Conservation (phyloP, 306 rosid species). For the Cucurbita argyrosperma region DNA sequence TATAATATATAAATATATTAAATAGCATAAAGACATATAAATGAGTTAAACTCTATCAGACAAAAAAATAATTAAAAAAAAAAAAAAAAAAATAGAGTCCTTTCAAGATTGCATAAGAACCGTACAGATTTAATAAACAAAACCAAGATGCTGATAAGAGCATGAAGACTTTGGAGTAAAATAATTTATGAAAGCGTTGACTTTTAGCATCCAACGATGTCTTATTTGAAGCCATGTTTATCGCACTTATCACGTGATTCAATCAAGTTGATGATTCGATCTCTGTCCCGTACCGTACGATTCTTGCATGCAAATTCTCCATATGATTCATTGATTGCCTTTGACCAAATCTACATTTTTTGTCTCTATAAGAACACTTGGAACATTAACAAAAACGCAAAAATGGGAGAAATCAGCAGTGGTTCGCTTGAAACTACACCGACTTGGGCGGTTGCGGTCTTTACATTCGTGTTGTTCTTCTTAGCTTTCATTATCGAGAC, state of each 20-base stretch:
- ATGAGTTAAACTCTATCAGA: not conserved
- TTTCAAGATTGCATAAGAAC: not conserved
- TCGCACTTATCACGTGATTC: not conserved
- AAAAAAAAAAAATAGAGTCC: not conserved
- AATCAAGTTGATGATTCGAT: not conserved
- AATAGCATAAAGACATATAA: not conserved
- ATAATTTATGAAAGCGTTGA: not conserved
- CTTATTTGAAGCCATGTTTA: not conserved
- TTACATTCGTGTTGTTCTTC: conserved; percentile 24
- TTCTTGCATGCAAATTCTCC: not conserved
- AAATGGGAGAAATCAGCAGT: conserved; percentile 12
- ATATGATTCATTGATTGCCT: not conserved
- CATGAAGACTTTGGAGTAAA: not conserved
- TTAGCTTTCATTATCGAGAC: conserved; percentile 34
- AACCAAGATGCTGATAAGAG: not conserved
- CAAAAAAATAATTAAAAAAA: not conserved
- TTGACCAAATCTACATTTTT: not conserved
- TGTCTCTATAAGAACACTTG: conserved; percentile 1
- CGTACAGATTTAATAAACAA: not conserved
- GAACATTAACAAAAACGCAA: not conserved
- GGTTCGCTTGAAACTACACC: conserved; percentile 43
- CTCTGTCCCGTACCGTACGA: not conserved
- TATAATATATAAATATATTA: too few species aligned
- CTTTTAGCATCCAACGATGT: not conserved
- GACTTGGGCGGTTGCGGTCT: conserved; percentile 50